phyloP scores from a whole-genome alignment of 2,329 filamentous ascomycete species.

The Sclerotinia trifoliorum region DNA sequence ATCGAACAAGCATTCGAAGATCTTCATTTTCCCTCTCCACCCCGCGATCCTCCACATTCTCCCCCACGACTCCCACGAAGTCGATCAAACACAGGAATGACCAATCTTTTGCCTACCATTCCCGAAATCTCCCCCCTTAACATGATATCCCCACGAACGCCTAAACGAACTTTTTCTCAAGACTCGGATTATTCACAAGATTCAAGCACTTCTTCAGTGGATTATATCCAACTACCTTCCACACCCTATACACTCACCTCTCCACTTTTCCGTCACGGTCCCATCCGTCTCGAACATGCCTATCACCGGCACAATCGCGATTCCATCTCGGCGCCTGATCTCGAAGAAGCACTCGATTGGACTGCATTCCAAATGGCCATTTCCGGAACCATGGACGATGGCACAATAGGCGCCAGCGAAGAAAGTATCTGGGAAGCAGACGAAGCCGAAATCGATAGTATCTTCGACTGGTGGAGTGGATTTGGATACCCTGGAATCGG shows the following conservation, averaged over 20 bases:
- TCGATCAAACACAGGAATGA: constrained; percentile 26
- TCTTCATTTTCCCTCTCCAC: constrained; percentile 39
- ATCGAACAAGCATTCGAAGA: constrained; percentile 31
- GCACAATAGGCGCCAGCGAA: constrained; percentile 31
- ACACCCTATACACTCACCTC: constrained; percentile 51
- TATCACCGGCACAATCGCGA: constrained; percentile 42
- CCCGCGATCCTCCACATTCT: constrained; percentile 34
- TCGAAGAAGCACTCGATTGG: constrained; percentile 58
- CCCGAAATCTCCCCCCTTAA: constrained; percentile 42
- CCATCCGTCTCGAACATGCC: constrained; percentile 51
- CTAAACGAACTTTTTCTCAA: constrained; percentile 18
- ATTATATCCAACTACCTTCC: constrained; percentile 42
- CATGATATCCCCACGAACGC: constrained; percentile 14
- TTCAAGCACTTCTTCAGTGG: background rate
- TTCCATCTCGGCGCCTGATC: constrained; percentile 14
- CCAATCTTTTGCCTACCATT: constrained; percentile 44
- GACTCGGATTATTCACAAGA: constrained; percentile 17
- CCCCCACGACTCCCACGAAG: constrained; percentile 39
- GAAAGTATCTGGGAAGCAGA: constrained; percentile 28
- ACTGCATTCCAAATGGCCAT: constrained; percentile 66
- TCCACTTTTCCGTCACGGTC: constrained; percentile 54
- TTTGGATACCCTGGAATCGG: constrained; percentile 31
- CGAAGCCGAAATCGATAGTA: constrained; percentile 30
- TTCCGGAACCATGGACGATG: constrained; percentile 54
- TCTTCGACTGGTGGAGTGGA: constrained; percentile 32